Percentiles rank a stretch among this genome's conserved stretches.
Conservation (phyloP, 73 alveolate genomes). For the Tetrahymena borealis region DNA sequence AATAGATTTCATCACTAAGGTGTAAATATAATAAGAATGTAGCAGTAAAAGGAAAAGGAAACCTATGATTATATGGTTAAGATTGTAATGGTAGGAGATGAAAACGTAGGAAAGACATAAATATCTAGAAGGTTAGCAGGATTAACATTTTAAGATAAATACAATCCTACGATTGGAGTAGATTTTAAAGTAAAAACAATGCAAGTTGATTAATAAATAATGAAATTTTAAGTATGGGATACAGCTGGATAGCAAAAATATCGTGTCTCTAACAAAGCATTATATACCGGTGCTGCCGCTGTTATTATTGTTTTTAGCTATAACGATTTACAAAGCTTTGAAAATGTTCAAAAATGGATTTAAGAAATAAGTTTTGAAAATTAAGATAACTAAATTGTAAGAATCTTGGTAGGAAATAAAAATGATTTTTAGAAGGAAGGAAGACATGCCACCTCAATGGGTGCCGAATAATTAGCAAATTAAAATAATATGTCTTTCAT, state of each 20-base stretch:
- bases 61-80: conserved; percentile 31
- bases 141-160: conserved; percentile 5
- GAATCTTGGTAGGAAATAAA: background rate
- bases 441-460: background rate
- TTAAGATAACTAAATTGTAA: background rate
- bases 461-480: background rate
- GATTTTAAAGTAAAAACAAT: conserved; percentile 39
- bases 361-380: background rate
- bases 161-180: conserved; percentile 33
- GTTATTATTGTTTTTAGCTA: conserved; percentile 49
- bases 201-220: background rate
- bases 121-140: conserved; percentile 20
- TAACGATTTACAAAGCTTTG: background rate
- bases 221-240: conserved; percentile 66
- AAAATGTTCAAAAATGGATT: background rate
- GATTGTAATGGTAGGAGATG: conserved; percentile 40
- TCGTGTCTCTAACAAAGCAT: conserved; percentile 60
- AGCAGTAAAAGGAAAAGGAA: background rate
- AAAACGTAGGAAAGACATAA: conserved; percentile 44
- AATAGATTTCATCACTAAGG: no score
- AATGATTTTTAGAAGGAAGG: background rate
- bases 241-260: conserved; percentile 80
- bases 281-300: conserved; percentile 73
- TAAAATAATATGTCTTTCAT: background rate
- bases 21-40: no score